Conservation (phyloP, 2,329 filamentous ascomycete species). For the Zasmidium citrigriseum region DNA sequence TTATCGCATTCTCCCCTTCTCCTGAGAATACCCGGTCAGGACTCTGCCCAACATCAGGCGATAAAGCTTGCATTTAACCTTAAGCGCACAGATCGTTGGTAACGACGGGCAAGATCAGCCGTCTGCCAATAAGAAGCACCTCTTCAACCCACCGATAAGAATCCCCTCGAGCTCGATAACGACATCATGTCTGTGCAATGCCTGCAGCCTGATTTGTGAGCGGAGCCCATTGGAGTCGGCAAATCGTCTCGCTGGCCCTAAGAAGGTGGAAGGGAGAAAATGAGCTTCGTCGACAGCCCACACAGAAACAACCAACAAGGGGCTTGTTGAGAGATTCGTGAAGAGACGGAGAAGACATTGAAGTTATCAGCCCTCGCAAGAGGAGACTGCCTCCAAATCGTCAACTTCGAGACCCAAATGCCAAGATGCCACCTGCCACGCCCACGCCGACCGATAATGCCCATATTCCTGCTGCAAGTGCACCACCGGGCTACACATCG, state of each 20-base stretch:
- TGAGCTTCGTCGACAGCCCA: neutral
- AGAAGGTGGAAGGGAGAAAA: neutral
- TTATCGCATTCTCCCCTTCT: neutral
- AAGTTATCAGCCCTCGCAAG: no score
- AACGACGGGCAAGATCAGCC: neutral
- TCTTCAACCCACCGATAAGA: no score
- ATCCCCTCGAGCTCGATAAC: no score
- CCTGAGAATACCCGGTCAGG: neutral
- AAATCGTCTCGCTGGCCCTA: no score
- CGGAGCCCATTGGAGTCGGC: neutral
- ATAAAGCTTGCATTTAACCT: neutral
- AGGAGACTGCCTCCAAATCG: no score
- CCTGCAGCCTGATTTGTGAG: neutral
- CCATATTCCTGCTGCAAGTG: constrained; percentile 11
- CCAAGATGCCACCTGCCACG: neutral
- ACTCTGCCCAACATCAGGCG: neutral
- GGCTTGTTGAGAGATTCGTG: no score
- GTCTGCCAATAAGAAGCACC: neutral
- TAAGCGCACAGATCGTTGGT: neutral
- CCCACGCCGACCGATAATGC: neutral
- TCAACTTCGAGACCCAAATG: neutral
- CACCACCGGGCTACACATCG: constrained; percentile 14
- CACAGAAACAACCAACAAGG: no score
- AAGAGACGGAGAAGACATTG: no score
- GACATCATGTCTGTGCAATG: neutral